phyloP scores from a whole-genome alignment of 2,329 filamentous ascomycete species.

The Hypoxylon sp. region DNA sequence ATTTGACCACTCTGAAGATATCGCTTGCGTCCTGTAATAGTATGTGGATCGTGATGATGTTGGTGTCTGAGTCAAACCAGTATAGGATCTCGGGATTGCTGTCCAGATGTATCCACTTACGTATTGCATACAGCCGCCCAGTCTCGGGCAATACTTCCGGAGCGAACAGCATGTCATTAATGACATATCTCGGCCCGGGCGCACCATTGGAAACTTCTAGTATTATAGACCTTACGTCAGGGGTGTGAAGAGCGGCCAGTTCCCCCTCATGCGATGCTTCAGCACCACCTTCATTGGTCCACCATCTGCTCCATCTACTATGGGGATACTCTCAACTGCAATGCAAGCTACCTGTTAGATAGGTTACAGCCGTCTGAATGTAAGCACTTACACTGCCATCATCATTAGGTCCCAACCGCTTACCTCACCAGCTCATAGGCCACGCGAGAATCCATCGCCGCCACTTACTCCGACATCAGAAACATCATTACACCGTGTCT shows the following conservation, averaged over 20 bases:
- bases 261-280: too few species aligned
- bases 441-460: not conserved
- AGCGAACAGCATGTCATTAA: not conserved
- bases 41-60: not conserved
- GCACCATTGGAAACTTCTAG: not conserved
- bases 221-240: not conserved
- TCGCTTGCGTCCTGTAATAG: not conserved
- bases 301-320: too few species aligned
- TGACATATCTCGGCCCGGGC: not conserved
- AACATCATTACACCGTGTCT: not conserved
- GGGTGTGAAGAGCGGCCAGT: not conserved
- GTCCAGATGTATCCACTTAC: conserved; percentile 3
- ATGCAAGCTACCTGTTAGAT: too few species aligned
- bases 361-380: too few species aligned
- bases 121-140: not conserved
- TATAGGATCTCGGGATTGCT: not conserved
- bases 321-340: too few species aligned
- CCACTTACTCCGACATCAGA: not conserved
- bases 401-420: not conserved
- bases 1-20: not conserved
- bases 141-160: not conserved
- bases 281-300: too few species aligned
- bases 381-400: too few species aligned
- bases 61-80: not conserved
- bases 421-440: not conserved